phyloP scores from a whole-genome alignment of 306 rosid genomes.

The Mimosa bimucronata region DNA sequence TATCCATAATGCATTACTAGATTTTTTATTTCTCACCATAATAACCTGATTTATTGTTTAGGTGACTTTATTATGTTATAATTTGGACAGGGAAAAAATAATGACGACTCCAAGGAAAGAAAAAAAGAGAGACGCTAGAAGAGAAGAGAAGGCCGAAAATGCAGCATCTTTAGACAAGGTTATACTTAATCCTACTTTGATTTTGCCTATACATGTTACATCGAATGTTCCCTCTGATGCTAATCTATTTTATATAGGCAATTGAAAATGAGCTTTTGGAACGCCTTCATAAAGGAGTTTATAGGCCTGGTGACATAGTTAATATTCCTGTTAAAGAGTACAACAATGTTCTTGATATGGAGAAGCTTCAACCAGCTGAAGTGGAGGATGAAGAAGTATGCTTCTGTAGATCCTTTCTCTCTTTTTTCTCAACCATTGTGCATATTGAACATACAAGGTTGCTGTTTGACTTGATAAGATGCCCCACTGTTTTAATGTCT shows the following conservation, averaged over 20 bases:
- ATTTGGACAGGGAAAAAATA: slow-evolving; percentile 73
- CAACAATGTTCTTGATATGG: slow-evolving; percentile 55
- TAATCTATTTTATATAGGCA: slow-evolving; percentile 51
- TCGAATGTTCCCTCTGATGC: slow-evolving; percentile 31
- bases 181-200: slow-evolving; percentile 28
- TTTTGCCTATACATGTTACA: slow-evolving; percentile 15
- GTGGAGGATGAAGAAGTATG: slow-evolving; percentile 70
- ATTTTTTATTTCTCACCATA: neutral
- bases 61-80: neutral
- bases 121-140: slow-evolving; percentile 82
- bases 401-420: slow-evolving; percentile 9
- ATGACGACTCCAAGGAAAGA: slow-evolving; percentile 85
- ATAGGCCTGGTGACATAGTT: slow-evolving; percentile 58
- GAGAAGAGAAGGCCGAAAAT: slow-evolving; percentile 82
- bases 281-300: slow-evolving; percentile 68
- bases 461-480: slow-evolving; percentile 7
- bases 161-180: slow-evolving; percentile 83
- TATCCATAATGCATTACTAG: neutral
- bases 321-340: slow-evolving; percentile 62
- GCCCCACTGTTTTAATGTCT: neutral
- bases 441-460: slow-evolving; percentile 19
- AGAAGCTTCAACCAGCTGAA: slow-evolving; percentile 44
- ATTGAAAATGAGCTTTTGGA: slow-evolving; percentile 76
- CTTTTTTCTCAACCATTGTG: neutral
- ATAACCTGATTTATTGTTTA: slow-evolving; percentile 25